Conservation (phyloP, 2,329 filamentous ascomycete species). For the Calonectria henricotiae region DNA sequence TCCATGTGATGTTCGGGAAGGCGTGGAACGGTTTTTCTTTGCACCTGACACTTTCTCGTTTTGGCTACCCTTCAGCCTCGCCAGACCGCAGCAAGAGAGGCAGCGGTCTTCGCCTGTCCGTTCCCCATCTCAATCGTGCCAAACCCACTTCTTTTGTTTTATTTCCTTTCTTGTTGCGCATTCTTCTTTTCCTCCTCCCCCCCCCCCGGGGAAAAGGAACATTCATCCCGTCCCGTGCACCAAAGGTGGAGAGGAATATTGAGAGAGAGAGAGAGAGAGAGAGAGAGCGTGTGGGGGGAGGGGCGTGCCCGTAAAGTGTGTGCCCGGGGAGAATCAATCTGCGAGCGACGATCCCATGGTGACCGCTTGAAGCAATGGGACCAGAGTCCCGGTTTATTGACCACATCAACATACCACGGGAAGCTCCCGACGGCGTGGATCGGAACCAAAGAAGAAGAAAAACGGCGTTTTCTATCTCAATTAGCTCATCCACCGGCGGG, state of each 20-base stretch:
- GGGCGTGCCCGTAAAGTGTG: not conserved
- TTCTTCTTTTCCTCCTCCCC: too few species aligned
- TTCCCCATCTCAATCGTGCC: slow-evolving; percentile 12
- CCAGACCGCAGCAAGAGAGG: not conserved
- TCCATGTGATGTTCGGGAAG: slow-evolving; percentile 35
- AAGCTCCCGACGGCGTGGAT: slow-evolving; percentile 5
- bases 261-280: not conserved
- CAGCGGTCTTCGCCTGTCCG: slow-evolving; percentile 19
- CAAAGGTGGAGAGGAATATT: not conserved
- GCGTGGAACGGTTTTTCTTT: slow-evolving; percentile 31
- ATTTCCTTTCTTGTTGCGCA: not conserved
- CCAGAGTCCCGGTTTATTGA: slow-evolving; percentile 16
- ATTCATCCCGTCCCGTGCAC: not conserved
- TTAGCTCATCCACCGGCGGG: slow-evolving; percentile 6
- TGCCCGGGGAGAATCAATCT: not conserved
- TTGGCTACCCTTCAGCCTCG: slow-evolving; percentile 3
- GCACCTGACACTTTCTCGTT: slow-evolving; percentile 13
- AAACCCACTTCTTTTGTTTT: slow-evolving; percentile 11
- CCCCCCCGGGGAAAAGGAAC: not conserved
- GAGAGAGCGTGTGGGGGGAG: not conserved
- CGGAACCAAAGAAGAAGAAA: not conserved
- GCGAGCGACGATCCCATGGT: not conserved
- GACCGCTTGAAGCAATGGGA: slow-evolving; percentile 11
- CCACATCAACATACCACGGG: not conserved
- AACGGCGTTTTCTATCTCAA: not conserved